Evolutionary conservation across 345 rosid species (phyloP).

Genomic region (Garcia nutans): DNA sequence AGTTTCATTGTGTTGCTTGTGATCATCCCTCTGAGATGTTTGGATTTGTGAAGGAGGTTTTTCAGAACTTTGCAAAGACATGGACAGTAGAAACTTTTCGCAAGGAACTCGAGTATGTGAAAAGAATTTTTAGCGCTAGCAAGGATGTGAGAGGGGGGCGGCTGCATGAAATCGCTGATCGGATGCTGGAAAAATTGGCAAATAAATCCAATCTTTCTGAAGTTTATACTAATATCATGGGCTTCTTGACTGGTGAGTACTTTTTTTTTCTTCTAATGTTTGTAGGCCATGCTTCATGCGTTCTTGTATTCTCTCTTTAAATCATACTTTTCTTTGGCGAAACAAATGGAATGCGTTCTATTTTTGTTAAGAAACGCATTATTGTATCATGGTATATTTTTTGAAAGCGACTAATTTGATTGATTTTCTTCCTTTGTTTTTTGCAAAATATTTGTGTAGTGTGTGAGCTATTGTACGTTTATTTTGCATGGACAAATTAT

Average conservation of each 20-base stretch:
- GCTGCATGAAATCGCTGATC: slow-evolving; percentile 72
- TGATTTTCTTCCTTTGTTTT: not conserved
- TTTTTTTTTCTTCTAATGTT: not conserved
- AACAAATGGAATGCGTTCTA: not conserved
- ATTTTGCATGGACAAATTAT: too few relatives aligned
- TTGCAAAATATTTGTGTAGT: too few relatives aligned
- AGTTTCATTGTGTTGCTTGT: slow-evolving; percentile 91
- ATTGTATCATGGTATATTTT: not conserved
- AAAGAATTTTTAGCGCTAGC: slow-evolving; percentile 75
- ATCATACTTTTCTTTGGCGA: too few relatives aligned
- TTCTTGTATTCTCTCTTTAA: too few relatives aligned
- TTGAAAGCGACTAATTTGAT: not conserved
- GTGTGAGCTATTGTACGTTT: too few relatives aligned
- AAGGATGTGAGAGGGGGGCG: slow-evolving; percentile 78
- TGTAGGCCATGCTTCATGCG: not conserved
- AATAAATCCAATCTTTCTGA: slow-evolving; percentile 60
- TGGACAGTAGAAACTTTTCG: slow-evolving; percentile 69
- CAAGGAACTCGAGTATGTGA: slow-evolving; percentile 85
- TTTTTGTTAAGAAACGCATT: not conserved
- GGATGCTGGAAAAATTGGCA: slow-evolving; percentile 58
- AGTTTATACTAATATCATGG: slow-evolving; percentile 50
- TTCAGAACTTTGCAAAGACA: slow-evolving; percentile 68
- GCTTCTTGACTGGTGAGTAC: slow-evolving; percentile 63
- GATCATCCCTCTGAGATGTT: slow-evolving; percentile 98
- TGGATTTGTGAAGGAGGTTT: slow-evolving; percentile 97